A percentile compares a stretch with the other conserved stretches of the same genome.
These are phyloP conservation scores for Lepiota subincarnata DNA, from an alignment of 768 basidiomycete species.

Conservation along the genomic window DNA sequence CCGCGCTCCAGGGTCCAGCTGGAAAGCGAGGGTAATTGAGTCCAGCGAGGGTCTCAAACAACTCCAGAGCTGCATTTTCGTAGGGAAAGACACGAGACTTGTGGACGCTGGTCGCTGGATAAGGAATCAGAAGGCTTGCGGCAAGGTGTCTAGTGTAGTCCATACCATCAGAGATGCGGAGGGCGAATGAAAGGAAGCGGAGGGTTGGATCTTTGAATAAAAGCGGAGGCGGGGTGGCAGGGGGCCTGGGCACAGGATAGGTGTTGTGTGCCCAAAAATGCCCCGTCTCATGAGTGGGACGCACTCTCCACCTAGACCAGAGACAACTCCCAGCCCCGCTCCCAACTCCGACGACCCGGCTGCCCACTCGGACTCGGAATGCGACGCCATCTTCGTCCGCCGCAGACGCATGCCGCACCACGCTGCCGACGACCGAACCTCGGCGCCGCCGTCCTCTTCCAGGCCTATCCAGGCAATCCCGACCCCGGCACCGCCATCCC, in stretches of 20 bases:
- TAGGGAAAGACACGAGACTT: conserved; percentile 82
- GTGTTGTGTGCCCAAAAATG: background rate
- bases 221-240: background rate
- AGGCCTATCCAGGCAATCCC: conserved; percentile 62
- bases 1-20: conserved; percentile 38
- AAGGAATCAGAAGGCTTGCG: background rate
- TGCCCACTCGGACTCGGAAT: background rate
- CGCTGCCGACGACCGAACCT: background rate
- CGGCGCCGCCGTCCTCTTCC: conserved; percentile 39
- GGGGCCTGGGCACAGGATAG: background rate
- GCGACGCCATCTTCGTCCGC: conserved; percentile 10
- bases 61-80: conserved; percentile 64
- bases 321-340: background rate
- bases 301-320: background rate
- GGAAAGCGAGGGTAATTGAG: conserved; percentile 39
- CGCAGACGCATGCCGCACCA: background rate
- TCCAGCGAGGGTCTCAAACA: conserved; percentile 76
- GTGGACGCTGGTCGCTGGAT: conserved; percentile 23
- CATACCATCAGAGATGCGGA: conserved; percentile 43
- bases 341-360: background rate
- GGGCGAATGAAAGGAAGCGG: conserved; percentile 37
- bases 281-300: conserved; percentile 1
- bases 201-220: background rate
- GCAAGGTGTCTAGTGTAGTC: conserved; percentile 15
- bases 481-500: conserved; percentile 50